Evolutionary conservation across 306 rosid species (phyloP), one percentile per base, ranked within the genome.

Genomic region (Glycine latifolia): DNA sequence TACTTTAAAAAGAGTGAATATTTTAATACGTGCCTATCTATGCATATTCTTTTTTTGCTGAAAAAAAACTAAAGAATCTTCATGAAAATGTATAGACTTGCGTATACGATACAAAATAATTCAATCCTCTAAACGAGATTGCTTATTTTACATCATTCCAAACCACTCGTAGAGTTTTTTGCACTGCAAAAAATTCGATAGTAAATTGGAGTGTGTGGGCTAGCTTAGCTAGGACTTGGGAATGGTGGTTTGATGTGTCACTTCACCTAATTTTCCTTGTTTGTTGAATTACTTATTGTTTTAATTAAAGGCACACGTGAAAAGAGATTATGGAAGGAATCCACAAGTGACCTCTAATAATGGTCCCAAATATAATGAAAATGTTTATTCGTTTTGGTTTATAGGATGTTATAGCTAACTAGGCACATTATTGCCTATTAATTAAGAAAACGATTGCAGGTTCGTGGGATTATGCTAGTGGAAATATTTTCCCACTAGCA

Each of bases 311-410:
- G 41, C 77, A 69, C 77, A 54, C 68, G 69, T 79, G 82, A 79
- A 79, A 20, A 58, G 35, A 46, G 50, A 48, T 13, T 13, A 10
- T 3, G 9, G 41, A 71, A 46, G 68, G 78, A 71, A 80, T 60
- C 60, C 14, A 59, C 59, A 8, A 56, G 71, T 79, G 68, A 20
- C 46, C 31, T 77, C 81, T 66, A 82, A 61, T 52, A 53, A 52
- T 52, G 82, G 68, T 16, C 20, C 48, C 81, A 84, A 84, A 74
- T 73, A 56, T 39, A 47, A n/a, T 49, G 67, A 63, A 33, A 39
- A 67, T 67, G 72, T 79, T 83, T 56, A 73, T 79, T 56, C 14
- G 41, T 84, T 60, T 56, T 66, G 69, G 43, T 79, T 58, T 49
- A 74, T 75, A 46, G 61, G 69, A 49, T 66, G 3, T 66, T 37